Percentiles rank a stretch among this genome's conserved stretches.
These are phyloP conservation scores for Phytopythium kandeliae DNA, from an alignment of 352 stramenopile genomes.

Conservation along the genomic window DNA sequence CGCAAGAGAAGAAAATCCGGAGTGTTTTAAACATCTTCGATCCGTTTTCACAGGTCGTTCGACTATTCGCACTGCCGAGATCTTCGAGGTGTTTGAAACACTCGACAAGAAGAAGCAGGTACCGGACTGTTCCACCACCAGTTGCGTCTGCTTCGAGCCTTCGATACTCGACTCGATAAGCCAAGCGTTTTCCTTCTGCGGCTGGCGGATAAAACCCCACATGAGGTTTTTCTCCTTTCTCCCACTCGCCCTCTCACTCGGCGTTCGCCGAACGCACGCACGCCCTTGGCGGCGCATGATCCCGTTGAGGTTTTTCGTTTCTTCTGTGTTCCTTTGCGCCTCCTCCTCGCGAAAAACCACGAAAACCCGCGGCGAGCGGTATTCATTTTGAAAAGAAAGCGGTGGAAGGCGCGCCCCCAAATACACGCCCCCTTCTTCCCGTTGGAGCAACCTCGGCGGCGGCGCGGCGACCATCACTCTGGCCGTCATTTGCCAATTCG, in stretches of 20 bases:
- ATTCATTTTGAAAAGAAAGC: constrained; percentile 55
- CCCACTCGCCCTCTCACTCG: no score
- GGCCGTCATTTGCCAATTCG: constrained; percentile 17
- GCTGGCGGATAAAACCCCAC: not conserved
- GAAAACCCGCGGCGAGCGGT: constrained; percentile 11
- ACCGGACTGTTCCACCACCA: no score
- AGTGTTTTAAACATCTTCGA: no score
- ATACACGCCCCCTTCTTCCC: constrained; percentile 27
- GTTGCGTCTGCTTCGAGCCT: no score
- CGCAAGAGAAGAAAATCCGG: constrained; percentile 1
- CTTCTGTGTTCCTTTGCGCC: constrained; percentile 24
- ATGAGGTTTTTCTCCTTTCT: constrained; percentile 4
- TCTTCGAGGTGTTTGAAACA: constrained; percentile 6
- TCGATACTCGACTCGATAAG: constrained; percentile 2
- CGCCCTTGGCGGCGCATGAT: no score
- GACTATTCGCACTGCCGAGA: no score
- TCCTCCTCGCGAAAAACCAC: constrained; percentile 12
- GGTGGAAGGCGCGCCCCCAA: constrained; percentile 30
- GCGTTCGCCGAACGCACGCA: no score
- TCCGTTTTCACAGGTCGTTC: no score
- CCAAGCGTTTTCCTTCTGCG: not conserved
- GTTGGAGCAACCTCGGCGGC: constrained; percentile 17
- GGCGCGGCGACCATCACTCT: constrained; percentile 40
- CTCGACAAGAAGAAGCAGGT: constrained; percentile 2
- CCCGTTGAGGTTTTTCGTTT: constrained; percentile 29